Evolutionary conservation across 129 eudicot genomes (phyloP), one percentile per base, ranked within the genome.

Genomic region (Centaurea solstitialis): DNA sequence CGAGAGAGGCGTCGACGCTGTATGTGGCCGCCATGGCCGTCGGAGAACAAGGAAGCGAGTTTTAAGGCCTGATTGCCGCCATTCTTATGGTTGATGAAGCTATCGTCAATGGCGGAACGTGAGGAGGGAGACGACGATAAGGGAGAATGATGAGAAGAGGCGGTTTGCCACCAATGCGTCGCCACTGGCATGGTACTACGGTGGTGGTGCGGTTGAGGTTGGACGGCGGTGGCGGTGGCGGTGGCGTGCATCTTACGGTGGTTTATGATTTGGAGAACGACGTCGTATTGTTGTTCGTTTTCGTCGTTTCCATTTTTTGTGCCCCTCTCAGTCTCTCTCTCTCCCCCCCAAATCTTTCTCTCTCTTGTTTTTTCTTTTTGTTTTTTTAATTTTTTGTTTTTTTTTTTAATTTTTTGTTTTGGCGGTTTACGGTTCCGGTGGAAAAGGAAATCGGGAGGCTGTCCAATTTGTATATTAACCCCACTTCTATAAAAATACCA

Each of bases 161-260:
- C 73, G 74, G 24, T 80, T 12, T 82, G 90, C 90, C 87, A 87
- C 93, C 90, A 87, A 40, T 77, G 87, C 90, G 85, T 81, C 68
- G 71, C 26, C 7, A 68, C 22, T 50, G 37, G 70, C 79, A 76
- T 76, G 68, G 68, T 75, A 50, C 12, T n/a, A n/a, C n/a, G n/a
- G n/a, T n/a, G 79, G 53, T 18, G 53, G 24, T 8, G 8, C 62
- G 62, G 62, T 53, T 6, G 11, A 62, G 7, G 5, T 33, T 76
- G 68, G 68, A 50, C 12, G 79, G 53, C 9, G 53, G 24, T 8
- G 26, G 67, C 68, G 68, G 33, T 33, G 40, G 33, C 50, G 6
- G 61, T 45, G 23, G 37, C 22, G 30, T 47, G 59, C 77, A 28
- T 26, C 20, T 17, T 73, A 17, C 68, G 68, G 68, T 64, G 68